Evolutionary conservation across 2,329 filamentous ascomycete species (phyloP), one percentile per base, ranked within the genome.

Genomic region (Dactylellina drechsleri): DNA sequence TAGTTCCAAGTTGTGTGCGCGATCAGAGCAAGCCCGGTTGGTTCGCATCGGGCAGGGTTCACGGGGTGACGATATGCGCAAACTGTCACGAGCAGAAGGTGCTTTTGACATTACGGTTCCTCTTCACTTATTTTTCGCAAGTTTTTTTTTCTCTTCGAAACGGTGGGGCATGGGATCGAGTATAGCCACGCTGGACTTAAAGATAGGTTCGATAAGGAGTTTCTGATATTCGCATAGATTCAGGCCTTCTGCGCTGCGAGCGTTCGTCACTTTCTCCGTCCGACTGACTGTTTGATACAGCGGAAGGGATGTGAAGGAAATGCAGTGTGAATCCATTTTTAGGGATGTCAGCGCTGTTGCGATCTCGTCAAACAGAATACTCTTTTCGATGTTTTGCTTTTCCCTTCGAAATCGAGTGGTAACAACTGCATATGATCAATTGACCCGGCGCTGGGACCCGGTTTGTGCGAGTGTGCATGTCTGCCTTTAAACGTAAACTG

Each of bases 11-110:
- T 60, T 61, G 45, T 41, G 58, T 54, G 68, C 57, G 56, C 54
- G 68, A 54, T 59, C 67, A 59, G 62, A 28, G 62, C 53, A 49
- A 57, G 68, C 60, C 68, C 68, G 41, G 57, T 54, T 53, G 59
- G 66, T 53, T 59, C 66, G 49, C 59, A 60, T 70, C 31, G 41
- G 67, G 59, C 54, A 72, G 59, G 67, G 67, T 66, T 71, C 36
- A 57, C 45, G 23, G 57, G 65, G 57, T 56, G 60, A 57, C 57
- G 57, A 70, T 60, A 60, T 70, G 68, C 56, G 61, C 68, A 72
- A 50, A 57, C 61, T 57, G 50, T 66, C 43, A 64, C 18, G 45
- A 71, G 28, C 5, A 71, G 58, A 52, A 64, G 50, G 65, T 68
- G 56, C 64, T 13, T 28, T 36, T 36, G 53, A 18, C 64, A n/a